These are phyloP conservation scores for Hypoxylon sp. DNA, from an alignment of 2,329 filamentous ascomycete species.

Conservation along the genomic window DNA sequence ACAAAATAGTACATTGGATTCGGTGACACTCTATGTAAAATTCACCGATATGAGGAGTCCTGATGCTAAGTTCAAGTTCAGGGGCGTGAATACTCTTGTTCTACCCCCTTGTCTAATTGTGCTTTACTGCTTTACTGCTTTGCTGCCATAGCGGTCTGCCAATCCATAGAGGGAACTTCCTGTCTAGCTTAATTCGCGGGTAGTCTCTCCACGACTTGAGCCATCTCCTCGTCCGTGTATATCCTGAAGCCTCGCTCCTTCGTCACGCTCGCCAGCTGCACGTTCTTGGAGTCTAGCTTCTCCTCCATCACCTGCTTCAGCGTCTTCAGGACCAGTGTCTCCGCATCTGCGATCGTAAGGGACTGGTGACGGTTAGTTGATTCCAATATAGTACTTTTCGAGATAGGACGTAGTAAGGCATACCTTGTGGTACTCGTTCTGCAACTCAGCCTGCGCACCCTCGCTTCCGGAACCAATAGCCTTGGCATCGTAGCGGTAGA, in stretches of 20 bases:
- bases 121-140: slow-evolving; percentile 2
- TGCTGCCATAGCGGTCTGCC: neutral
- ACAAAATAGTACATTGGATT: slow-evolving; percentile 32
- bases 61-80: slow-evolving; percentile 9
- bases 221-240: slow-evolving; percentile 99
- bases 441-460: slow-evolving; percentile 96
- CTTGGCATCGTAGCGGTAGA: slow-evolving; percentile 99
- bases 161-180: neutral
- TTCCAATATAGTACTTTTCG: neutral
- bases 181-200: slow-evolving; percentile 69
- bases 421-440: slow-evolving; percentile 98
- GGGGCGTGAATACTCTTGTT: slow-evolving; percentile 17
- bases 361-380: slow-evolving; percentile 68
- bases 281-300: slow-evolving; percentile 98
- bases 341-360: slow-evolving; percentile 90
- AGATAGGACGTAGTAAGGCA: neutral
- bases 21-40: slow-evolving; percentile 18
- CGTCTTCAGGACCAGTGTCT: slow-evolving; percentile 96
- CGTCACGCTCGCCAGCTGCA: slow-evolving; percentile 97
- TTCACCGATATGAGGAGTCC: neutral
- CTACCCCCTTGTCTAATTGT: slow-evolving; percentile 28
- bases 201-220: slow-evolving; percentile 87
- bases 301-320: slow-evolving; percentile 99
- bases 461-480: slow-evolving; percentile 98
- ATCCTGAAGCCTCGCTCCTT: slow-evolving; percentile 98